phyloP scores from a whole-genome alignment of 768 basidiomycete species.

The Hemileccinum rubropunctum region DNA sequence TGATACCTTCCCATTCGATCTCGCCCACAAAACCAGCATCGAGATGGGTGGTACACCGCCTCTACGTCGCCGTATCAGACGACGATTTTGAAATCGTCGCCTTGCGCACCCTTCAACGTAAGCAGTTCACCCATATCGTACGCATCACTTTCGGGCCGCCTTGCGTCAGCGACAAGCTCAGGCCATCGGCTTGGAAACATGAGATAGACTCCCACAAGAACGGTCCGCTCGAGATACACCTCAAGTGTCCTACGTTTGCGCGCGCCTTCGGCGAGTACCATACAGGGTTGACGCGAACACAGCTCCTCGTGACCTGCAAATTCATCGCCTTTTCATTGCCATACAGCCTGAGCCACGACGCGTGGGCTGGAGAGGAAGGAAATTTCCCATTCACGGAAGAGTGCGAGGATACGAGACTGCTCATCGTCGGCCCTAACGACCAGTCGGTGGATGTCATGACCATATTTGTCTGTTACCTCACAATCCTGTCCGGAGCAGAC shows the following conservation, averaged over 20 bases:
- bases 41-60: not conserved
- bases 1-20: not conserved
- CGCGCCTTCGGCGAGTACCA: not conserved
- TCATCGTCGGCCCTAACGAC: conserved; percentile 28
- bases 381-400: not conserved
- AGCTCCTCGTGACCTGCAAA: not conserved
- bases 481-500: not conserved
- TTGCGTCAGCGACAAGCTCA: not conserved
- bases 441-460: conserved; percentile 31
- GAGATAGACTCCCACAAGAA: not conserved
- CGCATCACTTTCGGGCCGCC: not conserved
- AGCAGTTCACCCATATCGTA: conserved; percentile 1
- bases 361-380: not conserved
- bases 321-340: not conserved
- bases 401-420: conserved; percentile 16
- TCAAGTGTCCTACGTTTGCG: conserved; percentile 2
- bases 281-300: not conserved
- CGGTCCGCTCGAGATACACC: not conserved
- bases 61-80: conserved; percentile 5
- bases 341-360: not conserved
- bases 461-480: conserved; percentile 27
- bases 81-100: conserved; percentile 1
- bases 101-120: not conserved
- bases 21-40: not conserved
- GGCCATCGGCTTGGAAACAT: not conserved